Conservation (phyloP, 495 filamentous ascomycete species). For the Podospora didyma region DNA sequence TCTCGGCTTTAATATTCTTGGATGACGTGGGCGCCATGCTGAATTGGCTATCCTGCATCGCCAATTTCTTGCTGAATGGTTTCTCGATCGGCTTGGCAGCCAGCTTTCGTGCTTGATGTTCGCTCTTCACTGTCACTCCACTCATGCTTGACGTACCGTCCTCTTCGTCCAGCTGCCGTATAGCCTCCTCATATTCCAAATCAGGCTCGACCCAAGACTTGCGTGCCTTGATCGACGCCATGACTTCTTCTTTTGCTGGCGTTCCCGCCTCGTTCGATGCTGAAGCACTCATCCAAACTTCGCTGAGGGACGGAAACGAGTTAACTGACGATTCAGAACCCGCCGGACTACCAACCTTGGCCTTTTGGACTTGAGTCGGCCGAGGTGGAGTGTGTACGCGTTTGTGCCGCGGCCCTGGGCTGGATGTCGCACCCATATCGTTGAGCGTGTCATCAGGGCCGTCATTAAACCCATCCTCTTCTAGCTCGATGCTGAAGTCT, state of each 20-base stretch:
- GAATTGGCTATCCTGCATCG: not conserved
- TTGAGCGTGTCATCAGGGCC: conserved; percentile 16
- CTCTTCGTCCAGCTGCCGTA: conserved; percentile 29
- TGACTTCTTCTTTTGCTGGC: conserved; percentile 12
- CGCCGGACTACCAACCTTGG: conserved; percentile 8
- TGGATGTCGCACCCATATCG: conserved; percentile 3
- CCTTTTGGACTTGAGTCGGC: conserved; percentile 3
- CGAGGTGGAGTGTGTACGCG: not conserved
- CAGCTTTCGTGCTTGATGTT: conserved; percentile 6
- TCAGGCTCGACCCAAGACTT: conserved; percentile 18
- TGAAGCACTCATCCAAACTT: conserved; percentile 29
- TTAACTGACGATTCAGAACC: conserved; percentile 17
- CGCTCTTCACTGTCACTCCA: conserved; percentile 1
- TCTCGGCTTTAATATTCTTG: conserved; percentile 9
- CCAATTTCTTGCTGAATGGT: conserved; percentile 7
- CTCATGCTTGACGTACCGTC: not conserved
- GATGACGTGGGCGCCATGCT: conserved; percentile 1
- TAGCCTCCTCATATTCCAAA: conserved; percentile 32
- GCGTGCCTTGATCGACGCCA: conserved; percentile 15
- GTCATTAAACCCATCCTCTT: conserved; percentile 17
- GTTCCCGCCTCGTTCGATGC: conserved; percentile 20
- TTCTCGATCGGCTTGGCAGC: conserved; percentile 23
- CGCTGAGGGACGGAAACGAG: conserved; percentile 35
- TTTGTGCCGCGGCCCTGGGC: not conserved
- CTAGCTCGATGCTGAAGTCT: conserved; percentile 24